These are phyloP conservation scores for Schizothecium vesticola DNA, from an alignment of 495 filamentous ascomycete species.

Conservation along the genomic window DNA sequence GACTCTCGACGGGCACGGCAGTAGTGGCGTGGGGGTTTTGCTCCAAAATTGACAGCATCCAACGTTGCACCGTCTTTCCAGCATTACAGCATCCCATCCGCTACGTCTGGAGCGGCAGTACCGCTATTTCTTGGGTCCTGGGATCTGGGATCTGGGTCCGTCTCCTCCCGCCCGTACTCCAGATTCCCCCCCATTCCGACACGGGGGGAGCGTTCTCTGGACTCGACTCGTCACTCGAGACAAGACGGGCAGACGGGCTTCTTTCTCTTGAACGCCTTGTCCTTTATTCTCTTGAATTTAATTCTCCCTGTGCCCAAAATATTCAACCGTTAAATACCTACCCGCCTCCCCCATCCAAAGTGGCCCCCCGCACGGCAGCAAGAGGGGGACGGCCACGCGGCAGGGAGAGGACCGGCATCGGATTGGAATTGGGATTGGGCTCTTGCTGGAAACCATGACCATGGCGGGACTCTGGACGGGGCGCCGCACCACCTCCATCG, in stretches of 20 bases:
- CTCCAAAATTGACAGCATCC: background rate
- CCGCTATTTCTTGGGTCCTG: background rate
- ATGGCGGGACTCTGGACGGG: slow-evolving; percentile 13
- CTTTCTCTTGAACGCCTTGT: too few relatives aligned
- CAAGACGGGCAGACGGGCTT: background rate
- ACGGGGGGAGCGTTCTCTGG: background rate
- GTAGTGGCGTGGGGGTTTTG: background rate
- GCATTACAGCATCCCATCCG: background rate
- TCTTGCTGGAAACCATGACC: background rate
- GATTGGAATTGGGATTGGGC: background rate
- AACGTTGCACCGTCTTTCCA: background rate
- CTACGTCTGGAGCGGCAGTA: background rate
- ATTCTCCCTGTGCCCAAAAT: background rate
- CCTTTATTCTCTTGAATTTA: background rate
- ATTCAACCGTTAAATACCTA: background rate
- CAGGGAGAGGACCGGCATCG: background rate
- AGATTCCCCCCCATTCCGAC: background rate
- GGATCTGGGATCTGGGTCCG: background rate
- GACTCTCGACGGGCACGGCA: background rate
- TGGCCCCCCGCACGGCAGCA: background rate
- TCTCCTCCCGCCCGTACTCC: background rate
- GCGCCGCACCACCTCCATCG: slow-evolving; percentile 33
- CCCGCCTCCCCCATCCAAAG: background rate
- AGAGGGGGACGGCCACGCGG: background rate
- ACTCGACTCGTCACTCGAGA: background rate